phyloP scores from a whole-genome alignment of 73 alveolate species.

The Effrenium voratum region DNA sequence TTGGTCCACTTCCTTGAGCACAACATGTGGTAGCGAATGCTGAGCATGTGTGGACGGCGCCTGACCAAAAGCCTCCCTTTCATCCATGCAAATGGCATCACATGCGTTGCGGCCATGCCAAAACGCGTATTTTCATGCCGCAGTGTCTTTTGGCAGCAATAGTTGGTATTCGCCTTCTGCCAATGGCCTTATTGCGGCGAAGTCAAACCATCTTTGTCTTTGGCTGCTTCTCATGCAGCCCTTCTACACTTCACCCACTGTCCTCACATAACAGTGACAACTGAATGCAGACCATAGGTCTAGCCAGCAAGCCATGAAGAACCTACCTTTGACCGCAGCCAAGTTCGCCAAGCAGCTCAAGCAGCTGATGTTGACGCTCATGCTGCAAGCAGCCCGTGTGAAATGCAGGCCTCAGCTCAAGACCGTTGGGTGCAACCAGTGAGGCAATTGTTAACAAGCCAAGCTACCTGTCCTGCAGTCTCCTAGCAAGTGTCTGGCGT shows the following conservation, averaged over 20 bases:
- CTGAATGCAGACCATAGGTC: too few species aligned
- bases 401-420: constrained; percentile 18
- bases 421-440: too few species aligned
- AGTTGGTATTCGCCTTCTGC: background rate
- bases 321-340: background rate
- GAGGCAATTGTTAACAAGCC: background rate
- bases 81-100: too few species aligned
- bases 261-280: background rate
- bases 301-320: background rate
- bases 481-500: constrained; percentile 27
- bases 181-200: background rate
- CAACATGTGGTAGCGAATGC: too few species aligned
- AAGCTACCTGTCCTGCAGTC: constrained; percentile 44
- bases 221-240: background rate
- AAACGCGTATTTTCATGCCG: background rate
- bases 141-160: background rate
- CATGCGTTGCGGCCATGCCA: too few species aligned
- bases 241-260: background rate
- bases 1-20: too few species aligned
- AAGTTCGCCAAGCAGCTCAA: constrained; percentile 39
- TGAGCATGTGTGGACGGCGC: too few species aligned
- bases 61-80: too few species aligned
- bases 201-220: background rate
- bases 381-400: constrained; percentile 69
- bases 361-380: constrained; percentile 68